Percentiles rank a stretch among this genome's conserved stretches.
phyloP scores from a whole-genome alignment of 129 eudicot species.

The Daucus carota region DH1_v3.0 NC_030387.2:13087501-13088000 shows the following conservation, averaged over 20 bases:
- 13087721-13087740: neutral
- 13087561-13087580: no score
- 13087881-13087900: no score
- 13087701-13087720: neutral
- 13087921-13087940: neutral
- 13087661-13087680: neutral
- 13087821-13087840: neutral
- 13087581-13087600: neutral
- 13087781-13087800: neutral
- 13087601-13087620: neutral
- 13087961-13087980: conserved; percentile 5
- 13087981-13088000: conserved; percentile 3
- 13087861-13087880: no score
- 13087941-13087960: neutral
- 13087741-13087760: neutral
- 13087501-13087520: no score
- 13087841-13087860: neutral
- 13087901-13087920: no score
- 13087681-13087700: neutral
- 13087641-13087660: neutral
- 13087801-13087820: neutral
- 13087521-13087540: no score
- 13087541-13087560: neutral
- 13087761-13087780: conserved; percentile 1
- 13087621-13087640: neutral